Evolutionary conservation across 495 filamentous ascomycete genomes (phyloP), one percentile per base, ranked within the genome.

Genomic region (Trichocladium uniseriatum): DNA sequence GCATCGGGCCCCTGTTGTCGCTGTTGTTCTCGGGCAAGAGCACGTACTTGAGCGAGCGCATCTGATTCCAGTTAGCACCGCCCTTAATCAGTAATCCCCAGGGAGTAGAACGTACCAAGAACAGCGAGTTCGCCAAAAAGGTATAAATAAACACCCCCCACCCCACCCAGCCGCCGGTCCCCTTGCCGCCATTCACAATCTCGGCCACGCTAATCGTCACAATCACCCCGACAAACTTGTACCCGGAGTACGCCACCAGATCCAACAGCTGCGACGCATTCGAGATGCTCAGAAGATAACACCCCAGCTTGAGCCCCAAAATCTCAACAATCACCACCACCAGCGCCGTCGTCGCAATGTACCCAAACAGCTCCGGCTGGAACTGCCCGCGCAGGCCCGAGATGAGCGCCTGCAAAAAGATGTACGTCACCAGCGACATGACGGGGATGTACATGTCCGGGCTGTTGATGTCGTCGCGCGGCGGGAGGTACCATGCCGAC

Each of bases 391-490:
- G 79, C 42, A 99, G 76, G 13, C 92, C 94, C 22, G 92, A 90
- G 49, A 97, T 72, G 27, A 97, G 74, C 3, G 89, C 87, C 19
- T 84, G 88, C 13, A 99, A 75, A 18, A 97, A 85, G 56, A 97
- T 92, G 69, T 99, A 99, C 18, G 94, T 99, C 38, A 97, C 87
- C 43, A 99, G 72, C 5, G 92, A 90, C 84, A 89, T 89, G 57
- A 84, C 75, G 24, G 92, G 92, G 55, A 99, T 97, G 75, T 99
- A 99, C 87, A 97, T 95, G 70, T 99, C 92, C 5, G 94, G 92
- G 40, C 87, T 90, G 67, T 99, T 99, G 64, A 96, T 75, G 63
- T 99, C 92, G 62, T 97, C 91, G 41, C 91, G 78, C n/a, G 92
- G 92, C 9, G 92, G 89, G 7, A 96, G 77, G 68, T 88, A 97